Evolutionary conservation across 805 yeast genomes (phyloP).

Genomic region (Metschnikowia noctiluminum): DNA sequence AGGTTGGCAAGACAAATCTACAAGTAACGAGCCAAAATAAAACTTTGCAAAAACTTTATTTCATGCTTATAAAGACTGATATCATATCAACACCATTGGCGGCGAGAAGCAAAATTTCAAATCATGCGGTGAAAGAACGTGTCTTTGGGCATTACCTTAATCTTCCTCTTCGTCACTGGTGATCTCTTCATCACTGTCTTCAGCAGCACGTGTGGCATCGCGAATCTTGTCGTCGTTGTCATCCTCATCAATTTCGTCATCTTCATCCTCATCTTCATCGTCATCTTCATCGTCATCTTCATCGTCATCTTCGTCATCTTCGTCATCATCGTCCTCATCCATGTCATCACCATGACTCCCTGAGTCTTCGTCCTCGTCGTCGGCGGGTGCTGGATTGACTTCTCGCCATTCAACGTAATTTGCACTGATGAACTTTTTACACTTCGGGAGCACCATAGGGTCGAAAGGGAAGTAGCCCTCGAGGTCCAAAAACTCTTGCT

Average conservation of each 20-base stretch:
- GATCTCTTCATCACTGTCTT: slow-evolving; percentile 18
- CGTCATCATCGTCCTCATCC: slow-evolving; percentile 21
- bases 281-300: slow-evolving; percentile 16
- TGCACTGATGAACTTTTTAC: slow-evolving; percentile 51
- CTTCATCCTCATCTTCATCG: slow-evolving; percentile 16
- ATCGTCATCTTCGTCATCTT: slow-evolving; percentile 16
- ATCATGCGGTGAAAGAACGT: neutral
- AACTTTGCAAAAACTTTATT: slow-evolving; percentile 8
- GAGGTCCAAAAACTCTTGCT: slow-evolving; percentile 80
- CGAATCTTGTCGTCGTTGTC: slow-evolving; percentile 16
- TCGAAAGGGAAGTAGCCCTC: slow-evolving; percentile 98
- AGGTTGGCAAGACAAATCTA: slow-evolving; percentile 9
- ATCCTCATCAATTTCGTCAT: slow-evolving; percentile 6
- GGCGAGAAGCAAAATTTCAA: neutral
- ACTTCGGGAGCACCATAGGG: slow-evolving; percentile 70
- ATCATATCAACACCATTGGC: neutral
- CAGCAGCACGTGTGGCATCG: slow-evolving; percentile 15
- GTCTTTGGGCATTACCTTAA: slow-evolving; percentile 22
- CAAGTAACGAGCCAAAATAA: slow-evolving; percentile 15
- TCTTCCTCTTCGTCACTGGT: slow-evolving; percentile 13
- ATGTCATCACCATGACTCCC: slow-evolving; percentile 29
- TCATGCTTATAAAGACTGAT: slow-evolving; percentile 14
- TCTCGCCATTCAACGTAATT: slow-evolving; percentile 71
- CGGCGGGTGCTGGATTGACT: slow-evolving; percentile 51
- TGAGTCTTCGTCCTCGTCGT: slow-evolving; percentile 46